These are phyloP conservation scores for Venturia carpophila DNA, from an alignment of 2,329 filamentous ascomycete genomes.

Conservation along the genomic window DNA sequence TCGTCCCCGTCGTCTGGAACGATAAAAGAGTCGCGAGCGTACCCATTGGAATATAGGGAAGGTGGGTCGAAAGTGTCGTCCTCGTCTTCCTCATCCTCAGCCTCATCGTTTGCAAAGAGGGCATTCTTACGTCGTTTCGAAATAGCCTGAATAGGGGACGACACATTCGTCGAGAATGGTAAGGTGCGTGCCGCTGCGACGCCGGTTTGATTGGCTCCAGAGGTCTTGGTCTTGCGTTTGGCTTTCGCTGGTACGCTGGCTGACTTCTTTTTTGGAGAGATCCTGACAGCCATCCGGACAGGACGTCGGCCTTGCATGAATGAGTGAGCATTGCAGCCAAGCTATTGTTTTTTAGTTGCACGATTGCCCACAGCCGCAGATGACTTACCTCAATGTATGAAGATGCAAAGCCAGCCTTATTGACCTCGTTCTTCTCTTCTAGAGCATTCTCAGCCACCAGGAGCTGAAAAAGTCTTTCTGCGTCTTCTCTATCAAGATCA, in stretches of 20 bases:
- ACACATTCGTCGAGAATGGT: constrained; percentile 57
- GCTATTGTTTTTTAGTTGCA: constrained; percentile 22
- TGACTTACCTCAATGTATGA: constrained; percentile 61
- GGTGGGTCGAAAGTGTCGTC: constrained; percentile 22
- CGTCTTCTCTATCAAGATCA: constrained; percentile 62
- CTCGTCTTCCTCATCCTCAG: constrained; percentile 25
- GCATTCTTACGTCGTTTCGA: constrained; percentile 30
- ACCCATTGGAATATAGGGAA: constrained; percentile 27
- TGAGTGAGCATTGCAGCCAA: constrained; percentile 39
- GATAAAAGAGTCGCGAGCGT: constrained; percentile 31
- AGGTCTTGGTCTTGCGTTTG: constrained; percentile 24
- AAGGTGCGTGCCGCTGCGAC: constrained; percentile 20
- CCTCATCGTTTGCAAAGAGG: constrained; percentile 18
- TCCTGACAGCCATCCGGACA: constrained; percentile 48
- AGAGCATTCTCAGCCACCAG: constrained; percentile 68
- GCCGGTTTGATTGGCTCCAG: constrained; percentile 5
- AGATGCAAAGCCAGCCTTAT: constrained; percentile 56
- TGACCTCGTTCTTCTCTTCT: constrained; percentile 59
- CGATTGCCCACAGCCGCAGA: neutral
- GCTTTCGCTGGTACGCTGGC: constrained; percentile 27
- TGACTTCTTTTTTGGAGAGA: constrained; percentile 37
- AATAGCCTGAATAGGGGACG: constrained; percentile 51
- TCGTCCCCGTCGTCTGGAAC: constrained; percentile 31
- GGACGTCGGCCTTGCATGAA: constrained; percentile 38
- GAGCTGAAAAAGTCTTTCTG: constrained; percentile 75